A percentile compares a stretch with the other conserved stretches of the same genome.
Conservation (phyloP, 192 early-diverging fungal genomes). For the Obelidium mucronatum region DNA sequence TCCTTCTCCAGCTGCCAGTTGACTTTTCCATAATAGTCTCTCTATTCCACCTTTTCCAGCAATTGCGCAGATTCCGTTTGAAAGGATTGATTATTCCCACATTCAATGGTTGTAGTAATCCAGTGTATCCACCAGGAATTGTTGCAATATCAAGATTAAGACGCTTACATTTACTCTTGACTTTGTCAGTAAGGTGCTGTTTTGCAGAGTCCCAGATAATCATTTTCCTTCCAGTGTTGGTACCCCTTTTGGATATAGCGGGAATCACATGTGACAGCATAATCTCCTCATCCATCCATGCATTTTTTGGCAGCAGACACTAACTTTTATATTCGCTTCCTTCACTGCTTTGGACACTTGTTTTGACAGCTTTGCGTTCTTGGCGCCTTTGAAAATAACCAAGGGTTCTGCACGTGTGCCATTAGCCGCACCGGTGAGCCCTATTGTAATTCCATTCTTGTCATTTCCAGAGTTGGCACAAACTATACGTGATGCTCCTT, state of each 20-base stretch:
- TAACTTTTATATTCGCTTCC: background rate
- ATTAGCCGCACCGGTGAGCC: background rate
- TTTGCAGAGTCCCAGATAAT: too few relatives aligned
- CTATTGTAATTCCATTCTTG: background rate
- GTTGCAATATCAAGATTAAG: background rate
- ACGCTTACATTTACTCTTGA: background rate
- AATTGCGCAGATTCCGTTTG: background rate
- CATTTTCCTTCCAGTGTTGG: too few relatives aligned
- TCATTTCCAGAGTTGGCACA: background rate
- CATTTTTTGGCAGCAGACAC: background rate
- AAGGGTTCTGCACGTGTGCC: background rate
- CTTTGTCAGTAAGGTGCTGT: background rate
- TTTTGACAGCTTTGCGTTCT: background rate
- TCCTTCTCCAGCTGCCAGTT: too few relatives aligned
- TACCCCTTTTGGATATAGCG: too few relatives aligned
- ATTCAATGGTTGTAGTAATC: background rate
- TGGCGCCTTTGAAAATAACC: background rate
- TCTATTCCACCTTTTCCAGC: background rate
- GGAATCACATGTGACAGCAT: background rate
- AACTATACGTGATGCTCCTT: background rate
- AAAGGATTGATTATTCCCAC: constrained; percentile 14
- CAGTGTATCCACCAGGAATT: background rate
- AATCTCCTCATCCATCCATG: background rate
- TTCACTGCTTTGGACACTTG: background rate
- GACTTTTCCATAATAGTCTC: background rate